Percentiles rank a stretch among this genome's conserved stretches.
Conservation (phyloP, 2,329 filamentous ascomycete species). For the Lachnellula arida region DNA sequence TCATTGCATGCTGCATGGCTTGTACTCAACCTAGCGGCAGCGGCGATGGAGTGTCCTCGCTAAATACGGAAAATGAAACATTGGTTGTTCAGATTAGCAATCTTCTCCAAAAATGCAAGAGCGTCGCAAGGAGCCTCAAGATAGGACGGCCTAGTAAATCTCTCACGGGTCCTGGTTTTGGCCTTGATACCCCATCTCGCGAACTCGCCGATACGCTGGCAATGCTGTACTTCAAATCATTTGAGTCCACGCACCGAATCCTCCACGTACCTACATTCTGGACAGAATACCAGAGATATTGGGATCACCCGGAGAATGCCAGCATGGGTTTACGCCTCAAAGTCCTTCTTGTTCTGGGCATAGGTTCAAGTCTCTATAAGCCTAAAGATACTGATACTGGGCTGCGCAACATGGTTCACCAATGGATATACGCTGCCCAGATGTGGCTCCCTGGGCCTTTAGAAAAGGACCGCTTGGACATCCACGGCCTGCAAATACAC, state of each 20-base stretch:
- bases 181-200: not conserved
- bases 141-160: slow-evolving; percentile 32
- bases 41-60: not conserved
- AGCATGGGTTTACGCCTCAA: slow-evolving; percentile 30
- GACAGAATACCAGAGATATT: slow-evolving; percentile 44
- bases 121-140: slow-evolving; percentile 32
- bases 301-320: slow-evolving; percentile 34
- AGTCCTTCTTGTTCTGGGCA: slow-evolving; percentile 38
- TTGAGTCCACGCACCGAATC: slow-evolving; percentile 48
- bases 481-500: slow-evolving; percentile 37
- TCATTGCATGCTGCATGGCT: not conserved
- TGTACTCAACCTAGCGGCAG: not conserved
- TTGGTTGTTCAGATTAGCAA: slow-evolving; percentile 27
- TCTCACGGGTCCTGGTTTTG: slow-evolving; percentile 23
- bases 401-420: slow-evolving; percentile 30
- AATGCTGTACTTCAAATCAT: slow-evolving; percentile 44
- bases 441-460: slow-evolving; percentile 39
- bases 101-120: slow-evolving; percentile 34
- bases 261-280: slow-evolving; percentile 50
- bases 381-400: slow-evolving; percentile 20
- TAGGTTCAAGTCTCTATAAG: slow-evolving; percentile 36
- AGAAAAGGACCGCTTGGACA: slow-evolving; percentile 35
- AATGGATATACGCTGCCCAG: slow-evolving; percentile 40
- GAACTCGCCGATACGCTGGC: slow-evolving; percentile 37
- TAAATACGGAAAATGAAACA: slow-evolving; percentile 19